Evolutionary conservation across 2,329 filamentous ascomycete species (phyloP).

Genomic region (Metarhizium anisopliae): DNA sequence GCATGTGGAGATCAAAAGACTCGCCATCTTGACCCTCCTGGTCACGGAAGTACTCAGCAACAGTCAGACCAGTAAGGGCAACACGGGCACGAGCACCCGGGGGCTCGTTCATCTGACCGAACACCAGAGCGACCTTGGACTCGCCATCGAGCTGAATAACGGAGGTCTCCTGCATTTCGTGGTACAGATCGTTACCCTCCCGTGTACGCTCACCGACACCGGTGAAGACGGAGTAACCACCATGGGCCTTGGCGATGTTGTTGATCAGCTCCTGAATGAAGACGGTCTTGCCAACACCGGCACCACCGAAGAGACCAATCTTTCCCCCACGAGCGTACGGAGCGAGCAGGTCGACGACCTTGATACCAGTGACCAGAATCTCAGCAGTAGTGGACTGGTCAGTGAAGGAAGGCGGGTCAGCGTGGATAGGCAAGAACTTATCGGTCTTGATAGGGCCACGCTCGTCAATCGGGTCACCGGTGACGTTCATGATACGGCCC

Average conservation of each 20-base stretch:
- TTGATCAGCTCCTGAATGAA: constrained; percentile 99
- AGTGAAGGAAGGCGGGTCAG: constrained; percentile 82
- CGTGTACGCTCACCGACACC: constrained; percentile 99
- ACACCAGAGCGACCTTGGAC: constrained; percentile 98
- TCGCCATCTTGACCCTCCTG: constrained; percentile 65
- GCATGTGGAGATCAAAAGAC: no score
- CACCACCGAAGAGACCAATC: constrained; percentile 99
- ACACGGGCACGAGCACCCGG: constrained; percentile 99
- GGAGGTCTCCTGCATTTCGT: constrained; percentile 99
- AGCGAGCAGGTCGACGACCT: constrained; percentile 98
- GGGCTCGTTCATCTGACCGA: constrained; percentile 99
- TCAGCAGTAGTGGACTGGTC: constrained; percentile 96
- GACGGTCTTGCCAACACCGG: constrained; percentile 99
- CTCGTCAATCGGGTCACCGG: constrained; percentile 99
- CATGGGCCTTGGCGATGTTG: constrained; percentile 99
- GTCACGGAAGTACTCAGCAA: constrained; percentile 77
- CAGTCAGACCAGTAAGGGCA: constrained; percentile 78
- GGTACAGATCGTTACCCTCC: constrained; percentile 99
- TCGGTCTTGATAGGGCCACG: constrained; percentile 93
- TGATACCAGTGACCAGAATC: constrained; percentile 98
- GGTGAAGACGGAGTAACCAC: constrained; percentile 99
- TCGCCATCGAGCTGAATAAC: constrained; percentile 99
- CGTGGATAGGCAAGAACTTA: constrained; percentile 85
- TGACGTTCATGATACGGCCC: constrained; percentile 99
- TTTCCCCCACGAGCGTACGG: constrained; percentile 99